Base-by-base conservation (phyloP, 805 yeast species). In the Metschnikowia cubensis region DNA sequence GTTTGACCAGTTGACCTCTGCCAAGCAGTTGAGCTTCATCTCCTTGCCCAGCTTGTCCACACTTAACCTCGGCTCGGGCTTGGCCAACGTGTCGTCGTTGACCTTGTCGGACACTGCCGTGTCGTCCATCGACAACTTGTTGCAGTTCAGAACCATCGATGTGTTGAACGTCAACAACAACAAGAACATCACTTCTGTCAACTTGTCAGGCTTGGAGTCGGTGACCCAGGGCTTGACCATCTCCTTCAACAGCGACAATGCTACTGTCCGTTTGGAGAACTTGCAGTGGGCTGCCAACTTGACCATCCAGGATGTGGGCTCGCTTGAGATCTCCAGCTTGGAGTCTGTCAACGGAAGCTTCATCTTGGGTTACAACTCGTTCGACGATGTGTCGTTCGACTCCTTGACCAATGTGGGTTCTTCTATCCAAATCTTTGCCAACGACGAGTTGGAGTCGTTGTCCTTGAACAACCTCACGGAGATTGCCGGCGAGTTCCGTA, bases 81-180 rank as follows among this genome's bases (percentile, higher is more conserved):
- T 73, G 53, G 59, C 69, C 36, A 64, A 60, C 44, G 73, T 70
- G 38, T 52, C 60, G 48, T 56, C 59, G 50, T 62, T 73, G 50
- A 66, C 67, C 36, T 57, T 73, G 50, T 68, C 74, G 45, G 77
- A 73, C 59, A 73, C 77, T 38, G 76, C 77, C 20, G 63, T 73
- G 50, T 59, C 65, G 52, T 57, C 68, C 42, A 62, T 73, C 52
- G 64, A 64, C 55, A 68, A 69, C 42, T 54, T 57, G 45, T 54
- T 66, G 59, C 61, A 60, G 51, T 62, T 69, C 58, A 55, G 58
- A 48, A 56, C 67, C 47, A 63, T 72, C 47, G 68, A 63, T 39
- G 57, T 62, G 41, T 66, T 73, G 62, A 61, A 72, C 59, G 60
- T 73, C 52, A 70, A 73, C 65, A 73, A 73, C 60, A 73, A 73